Conservation (phyloP, 768 basidiomycete genomes). For the Boletus fagicola region DNA sequence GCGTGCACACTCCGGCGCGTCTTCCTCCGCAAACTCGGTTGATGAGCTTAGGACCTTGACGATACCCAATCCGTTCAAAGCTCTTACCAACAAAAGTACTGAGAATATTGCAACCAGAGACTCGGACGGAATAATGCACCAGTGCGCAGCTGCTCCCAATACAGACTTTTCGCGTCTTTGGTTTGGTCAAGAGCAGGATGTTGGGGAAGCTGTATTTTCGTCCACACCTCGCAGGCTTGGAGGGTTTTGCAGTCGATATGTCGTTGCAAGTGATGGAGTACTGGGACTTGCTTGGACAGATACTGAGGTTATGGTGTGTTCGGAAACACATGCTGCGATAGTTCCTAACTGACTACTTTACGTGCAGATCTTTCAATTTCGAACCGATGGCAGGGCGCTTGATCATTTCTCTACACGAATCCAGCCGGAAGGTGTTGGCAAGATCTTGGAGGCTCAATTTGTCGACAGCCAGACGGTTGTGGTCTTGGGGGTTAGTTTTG, state of each 20-base stretch:
- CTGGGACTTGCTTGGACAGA: constrained; percentile 50
- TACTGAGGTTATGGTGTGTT: constrained; percentile 30
- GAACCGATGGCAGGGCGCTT: neutral
- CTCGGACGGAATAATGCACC: constrained; percentile 21
- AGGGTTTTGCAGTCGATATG: constrained; percentile 24
- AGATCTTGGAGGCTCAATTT: constrained; percentile 22
- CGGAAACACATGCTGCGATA: neutral
- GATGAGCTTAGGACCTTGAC: constrained; percentile 36
- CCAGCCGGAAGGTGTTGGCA: constrained; percentile 21
- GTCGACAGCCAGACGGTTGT: constrained; percentile 23
- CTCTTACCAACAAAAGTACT: constrained; percentile 45
- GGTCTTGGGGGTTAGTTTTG: constrained; percentile 26
- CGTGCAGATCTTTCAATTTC: constrained; percentile 24
- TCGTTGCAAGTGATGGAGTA: constrained; percentile 27
- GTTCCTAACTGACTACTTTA: neutral
- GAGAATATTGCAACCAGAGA: constrained; percentile 39
- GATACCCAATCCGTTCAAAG: constrained; percentile 66
- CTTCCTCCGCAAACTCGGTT: constrained; percentile 20
- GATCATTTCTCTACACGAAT: constrained; percentile 11
- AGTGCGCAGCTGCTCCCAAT: constrained; percentile 32
- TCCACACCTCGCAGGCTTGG: constrained; percentile 8
- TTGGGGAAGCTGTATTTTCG: constrained; percentile 16
- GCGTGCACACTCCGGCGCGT: constrained; percentile 14
- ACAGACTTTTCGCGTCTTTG: constrained; percentile 22
- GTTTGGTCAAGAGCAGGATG: constrained; percentile 26